Evolutionary conservation across 2,329 filamentous ascomycete genomes (phyloP).

Genomic region (Thelonectria blattea): DNA sequence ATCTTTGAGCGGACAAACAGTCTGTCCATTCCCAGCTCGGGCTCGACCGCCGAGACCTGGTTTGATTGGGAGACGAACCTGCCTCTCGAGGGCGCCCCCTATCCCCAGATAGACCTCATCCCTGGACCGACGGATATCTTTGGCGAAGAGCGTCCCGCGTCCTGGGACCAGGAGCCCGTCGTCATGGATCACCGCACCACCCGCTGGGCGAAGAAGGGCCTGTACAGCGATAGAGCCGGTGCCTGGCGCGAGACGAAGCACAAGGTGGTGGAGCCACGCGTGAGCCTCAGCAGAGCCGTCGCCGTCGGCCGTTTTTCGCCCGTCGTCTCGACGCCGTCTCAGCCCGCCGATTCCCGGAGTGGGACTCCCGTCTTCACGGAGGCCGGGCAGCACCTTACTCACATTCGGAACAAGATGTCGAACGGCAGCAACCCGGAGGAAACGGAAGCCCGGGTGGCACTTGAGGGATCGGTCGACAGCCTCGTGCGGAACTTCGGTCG

Average conservation of each 20-base stretch:
- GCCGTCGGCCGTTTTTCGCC: constrained; percentile 25
- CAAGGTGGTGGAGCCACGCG: constrained; percentile 23
- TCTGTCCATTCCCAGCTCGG: constrained; percentile 27
- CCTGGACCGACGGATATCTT: constrained; percentile 24
- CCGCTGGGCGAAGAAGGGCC: background rate
- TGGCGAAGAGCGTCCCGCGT: constrained; percentile 12
- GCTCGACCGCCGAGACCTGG: background rate
- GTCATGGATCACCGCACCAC: constrained; percentile 11
- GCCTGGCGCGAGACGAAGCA: constrained; percentile 26
- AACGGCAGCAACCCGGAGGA: background rate
- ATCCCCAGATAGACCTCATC: constrained; percentile 29
- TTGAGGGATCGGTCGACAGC: background rate
- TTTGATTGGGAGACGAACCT: constrained; percentile 20
- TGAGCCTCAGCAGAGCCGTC: constrained; percentile 25
- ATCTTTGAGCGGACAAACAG: constrained; percentile 36
- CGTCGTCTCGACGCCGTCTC: constrained; percentile 6
- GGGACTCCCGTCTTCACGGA: constrained; percentile 9
- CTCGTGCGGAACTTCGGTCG: background rate
- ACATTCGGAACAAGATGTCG: constrained; percentile 1
- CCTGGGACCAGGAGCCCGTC: background rate
- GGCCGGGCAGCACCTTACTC: constrained; percentile 11
- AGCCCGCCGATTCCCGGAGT: background rate
- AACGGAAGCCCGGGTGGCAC: background rate
- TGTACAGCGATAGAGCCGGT: constrained; percentile 23
- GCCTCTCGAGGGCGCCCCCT: constrained; percentile 22